Conservation (phyloP, 2,329 filamentous ascomycete species). For the Penicillium corylophilum region DNA sequence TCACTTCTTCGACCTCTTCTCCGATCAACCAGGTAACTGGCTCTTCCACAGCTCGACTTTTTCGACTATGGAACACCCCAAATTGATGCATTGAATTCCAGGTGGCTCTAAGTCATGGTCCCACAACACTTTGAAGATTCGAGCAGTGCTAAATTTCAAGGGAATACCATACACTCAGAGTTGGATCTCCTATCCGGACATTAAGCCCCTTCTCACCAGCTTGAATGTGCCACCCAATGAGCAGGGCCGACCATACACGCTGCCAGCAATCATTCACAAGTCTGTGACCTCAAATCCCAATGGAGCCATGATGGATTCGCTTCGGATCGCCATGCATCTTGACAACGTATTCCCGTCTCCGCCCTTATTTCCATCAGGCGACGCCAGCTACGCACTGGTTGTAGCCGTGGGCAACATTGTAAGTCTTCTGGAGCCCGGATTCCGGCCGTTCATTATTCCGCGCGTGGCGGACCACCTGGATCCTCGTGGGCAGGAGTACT, state of each 20-base stretch:
- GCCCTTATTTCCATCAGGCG: constrained; percentile 30
- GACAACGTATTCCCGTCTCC: constrained; percentile 29
- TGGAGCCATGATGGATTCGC: constrained; percentile 31
- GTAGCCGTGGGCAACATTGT: constrained; percentile 15
- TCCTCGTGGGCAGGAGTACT: constrained; percentile 28
- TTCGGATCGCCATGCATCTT: constrained; percentile 30
- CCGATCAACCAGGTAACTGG: too few species aligned
- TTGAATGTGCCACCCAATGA: constrained; percentile 22
- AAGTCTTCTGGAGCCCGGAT: not conserved
- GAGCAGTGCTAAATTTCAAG: constrained; percentile 25
- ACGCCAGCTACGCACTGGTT: constrained; percentile 31
- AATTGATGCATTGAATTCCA: constrained; percentile 1
- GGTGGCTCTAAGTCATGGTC: constrained; percentile 30
- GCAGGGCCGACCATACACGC: constrained; percentile 23
- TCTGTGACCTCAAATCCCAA: constrained; percentile 17
- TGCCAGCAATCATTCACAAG: constrained; percentile 32
- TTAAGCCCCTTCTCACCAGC: constrained; percentile 21
- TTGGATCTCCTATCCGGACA: constrained; percentile 20
- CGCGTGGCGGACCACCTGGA: constrained; percentile 25
- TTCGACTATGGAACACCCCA: too few species aligned
- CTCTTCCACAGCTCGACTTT: too few species aligned
- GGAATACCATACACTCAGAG: constrained; percentile 24
- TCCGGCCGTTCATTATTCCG: constrained; percentile 19
- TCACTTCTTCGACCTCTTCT: too few species aligned
- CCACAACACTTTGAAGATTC: constrained; percentile 20